Conservation (phyloP, 2,329 filamentous ascomycete species). For the Metarhizium album region DNA sequence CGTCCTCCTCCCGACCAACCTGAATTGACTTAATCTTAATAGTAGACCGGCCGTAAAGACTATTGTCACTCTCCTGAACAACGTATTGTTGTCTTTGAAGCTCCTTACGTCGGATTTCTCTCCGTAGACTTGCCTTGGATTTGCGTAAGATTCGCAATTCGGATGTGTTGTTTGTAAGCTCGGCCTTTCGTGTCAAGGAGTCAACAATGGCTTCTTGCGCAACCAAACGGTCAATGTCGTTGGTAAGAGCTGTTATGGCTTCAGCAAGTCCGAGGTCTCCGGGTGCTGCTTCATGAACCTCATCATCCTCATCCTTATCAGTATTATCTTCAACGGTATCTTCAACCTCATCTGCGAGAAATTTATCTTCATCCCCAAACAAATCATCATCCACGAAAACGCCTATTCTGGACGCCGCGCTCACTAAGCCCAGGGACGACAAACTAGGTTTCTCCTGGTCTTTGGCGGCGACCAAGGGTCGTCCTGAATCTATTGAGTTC, state of each 20-base stretch:
- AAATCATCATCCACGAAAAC: conserved; percentile 92
- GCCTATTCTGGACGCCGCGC: conserved; percentile 73
- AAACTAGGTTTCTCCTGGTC: conserved; percentile 68
- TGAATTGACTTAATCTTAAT: conserved; percentile 88
- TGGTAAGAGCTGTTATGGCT: conserved; percentile 77
- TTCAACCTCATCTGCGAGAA: conserved; percentile 75
- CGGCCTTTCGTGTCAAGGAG: conserved; percentile 84
- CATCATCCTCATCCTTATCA: conserved; percentile 54
- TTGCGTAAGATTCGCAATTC: conserved; percentile 88
- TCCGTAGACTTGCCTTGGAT: conserved; percentile 83
- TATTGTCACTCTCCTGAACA: conserved; percentile 95
- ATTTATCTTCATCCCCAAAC: conserved; percentile 80
- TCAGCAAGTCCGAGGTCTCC: conserved; percentile 89
- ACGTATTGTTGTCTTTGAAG: conserved; percentile 95
- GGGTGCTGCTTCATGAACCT: conserved; percentile 87
- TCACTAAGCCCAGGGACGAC: conserved; percentile 82
- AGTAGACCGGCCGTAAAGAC: conserved; percentile 81
- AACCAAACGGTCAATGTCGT: conserved; percentile 79
- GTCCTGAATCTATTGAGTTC: conserved; percentile 47
- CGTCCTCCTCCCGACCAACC: conserved; percentile 83
- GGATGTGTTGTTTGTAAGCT: conserved; percentile 91
- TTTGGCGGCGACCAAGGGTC: conserved; percentile 22
- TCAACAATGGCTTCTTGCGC: conserved; percentile 88
- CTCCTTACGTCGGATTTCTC: conserved; percentile 89
- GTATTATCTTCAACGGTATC: conserved; percentile 50